Percentiles rank a stretch among this genome's conserved stretches.
Conservation (phyloP, 2,329 filamentous ascomycete species). For the Pseudogymnoascus sp. region DNA sequence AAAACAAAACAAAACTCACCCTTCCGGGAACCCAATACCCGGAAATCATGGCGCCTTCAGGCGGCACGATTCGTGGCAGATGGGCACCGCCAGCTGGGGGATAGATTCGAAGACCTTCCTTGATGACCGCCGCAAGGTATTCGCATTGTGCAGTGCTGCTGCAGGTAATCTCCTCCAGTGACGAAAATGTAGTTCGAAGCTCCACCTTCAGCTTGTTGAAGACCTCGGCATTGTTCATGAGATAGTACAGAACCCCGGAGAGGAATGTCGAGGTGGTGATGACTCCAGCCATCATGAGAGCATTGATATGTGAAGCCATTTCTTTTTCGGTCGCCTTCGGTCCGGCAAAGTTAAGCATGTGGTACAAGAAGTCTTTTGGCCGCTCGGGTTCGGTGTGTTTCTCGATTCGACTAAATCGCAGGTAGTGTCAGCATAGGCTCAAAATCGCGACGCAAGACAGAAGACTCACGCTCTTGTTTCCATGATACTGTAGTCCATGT, state of each 20-base stretch:
- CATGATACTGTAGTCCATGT: conserved; percentile 1
- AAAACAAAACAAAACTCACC: conserved; percentile 10
- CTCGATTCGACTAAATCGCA: not conserved
- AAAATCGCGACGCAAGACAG: not conserved
- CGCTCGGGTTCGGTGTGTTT: not conserved
- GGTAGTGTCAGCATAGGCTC: not conserved
- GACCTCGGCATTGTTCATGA: conserved; percentile 31
- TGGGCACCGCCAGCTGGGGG: conserved; percentile 19
- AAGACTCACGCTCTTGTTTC: not conserved
- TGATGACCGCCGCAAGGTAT: conserved; percentile 30
- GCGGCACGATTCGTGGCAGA: conserved; percentile 16
- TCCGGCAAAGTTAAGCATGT: conserved; percentile 16
- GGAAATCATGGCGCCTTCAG: conserved; percentile 16
- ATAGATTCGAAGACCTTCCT: conserved; percentile 29
- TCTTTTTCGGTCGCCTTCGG: conserved; percentile 15
- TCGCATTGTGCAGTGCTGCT: conserved; percentile 16
- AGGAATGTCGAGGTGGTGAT: conserved; percentile 44
- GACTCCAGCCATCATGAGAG: conserved; percentile 36
- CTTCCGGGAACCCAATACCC: conserved; percentile 20
- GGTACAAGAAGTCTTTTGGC: conserved; percentile 16
- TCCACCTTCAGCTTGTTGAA: conserved; percentile 34
- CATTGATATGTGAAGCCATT: conserved; percentile 10
- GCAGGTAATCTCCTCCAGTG: conserved; percentile 20
- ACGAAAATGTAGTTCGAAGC: conserved; percentile 32
- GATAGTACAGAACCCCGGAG: conserved; percentile 31